Evolutionary conservation across 345 rosid genomes (phyloP), one percentile per base, ranked within the genome.

Genomic region (Citrus unshiu): DNA sequence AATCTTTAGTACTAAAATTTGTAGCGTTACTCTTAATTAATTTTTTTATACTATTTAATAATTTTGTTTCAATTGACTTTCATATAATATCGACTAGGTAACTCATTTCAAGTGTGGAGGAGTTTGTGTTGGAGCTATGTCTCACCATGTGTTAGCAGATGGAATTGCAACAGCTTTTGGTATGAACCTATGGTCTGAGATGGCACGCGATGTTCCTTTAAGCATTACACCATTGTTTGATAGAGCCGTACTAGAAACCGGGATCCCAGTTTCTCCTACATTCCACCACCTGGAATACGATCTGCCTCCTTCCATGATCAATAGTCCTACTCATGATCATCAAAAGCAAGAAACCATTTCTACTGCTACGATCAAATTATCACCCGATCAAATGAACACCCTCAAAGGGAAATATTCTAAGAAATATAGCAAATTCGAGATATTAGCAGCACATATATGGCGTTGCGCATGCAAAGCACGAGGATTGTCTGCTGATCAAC

Each of bases 371-470:
- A 77, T 85, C 60, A 81, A 81, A 16, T 76, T 86, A 75, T 78
- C 86, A 24, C 58, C 57, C 71, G 80, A 70, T 57, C 89, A 84
- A 35, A 27, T 84, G 27, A 81, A 78, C 62, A 73, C 70, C 63
- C 83, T 87, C 30, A 84, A 61, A 79, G 32, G 60, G 51, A 34
- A n/a, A 7, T 43, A 62, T 13, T 10, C 21, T 39, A 25, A 24
- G 6, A 49, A 19, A 37, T 61, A 37, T 5, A 62, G 60, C 72
- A 78, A 84, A 3, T 80, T 78, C 57, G 81, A 82, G 78, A 40
- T 86, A 29, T 76, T 86, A 21, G 84, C 85, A 6, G 84, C 87
- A 0, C 89, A 86, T 34, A 69, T 79, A 8, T 86, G 89, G 89
- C 85, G 80, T 39, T 84, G 85, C 66, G 83, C 81, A 68, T 79